A percentile compares a stretch with the other conserved stretches of the same genome.
These are phyloP conservation scores for Marasmius sp. DNA, from an alignment of 1,284 basidiomycete species.

Conservation along the genomic window DNA sequence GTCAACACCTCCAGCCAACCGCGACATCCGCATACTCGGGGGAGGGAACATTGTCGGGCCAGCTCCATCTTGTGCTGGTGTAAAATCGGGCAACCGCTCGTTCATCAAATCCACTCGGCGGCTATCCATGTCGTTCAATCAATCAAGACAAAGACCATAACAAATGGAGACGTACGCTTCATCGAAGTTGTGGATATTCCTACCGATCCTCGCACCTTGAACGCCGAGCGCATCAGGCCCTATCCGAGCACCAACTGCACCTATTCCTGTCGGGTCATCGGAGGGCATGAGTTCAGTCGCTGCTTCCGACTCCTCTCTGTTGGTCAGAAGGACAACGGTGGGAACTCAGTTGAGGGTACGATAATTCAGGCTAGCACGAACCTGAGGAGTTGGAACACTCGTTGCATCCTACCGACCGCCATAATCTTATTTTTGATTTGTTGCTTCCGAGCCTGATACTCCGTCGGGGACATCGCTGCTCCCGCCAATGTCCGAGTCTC, in stretches of 20 bases:
- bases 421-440: constrained; percentile 96
- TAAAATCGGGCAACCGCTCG: constrained; percentile 81
- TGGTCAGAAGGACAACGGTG: not conserved
- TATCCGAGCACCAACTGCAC: constrained; percentile 39
- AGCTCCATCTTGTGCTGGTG: constrained; percentile 33
- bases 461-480: constrained; percentile 34
- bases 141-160: not conserved
- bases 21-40: constrained; percentile 58
- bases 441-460: constrained; percentile 53
- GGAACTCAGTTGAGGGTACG: not conserved
- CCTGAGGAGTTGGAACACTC: constrained; percentile 88
- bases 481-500: constrained; percentile 29
- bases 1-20: constrained; percentile 43
- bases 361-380: constrained; percentile 33
- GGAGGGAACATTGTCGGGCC: constrained; percentile 51
- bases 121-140: constrained; percentile 36
- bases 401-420: constrained; percentile 90
- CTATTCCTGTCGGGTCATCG: constrained; percentile 41
- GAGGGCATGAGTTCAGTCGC: constrained; percentile 82
- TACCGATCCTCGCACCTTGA: constrained; percentile 65
- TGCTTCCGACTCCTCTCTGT: constrained; percentile 91
- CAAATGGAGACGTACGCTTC: constrained; percentile 73
- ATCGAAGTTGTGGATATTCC: constrained; percentile 85
- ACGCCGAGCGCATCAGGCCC: constrained; percentile 58
- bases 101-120: constrained; percentile 92